These are phyloP conservation scores for Glomus cerebriforme DNA, from an alignment of 192 early-diverging fungal species.

Conservation along the genomic window DNA sequence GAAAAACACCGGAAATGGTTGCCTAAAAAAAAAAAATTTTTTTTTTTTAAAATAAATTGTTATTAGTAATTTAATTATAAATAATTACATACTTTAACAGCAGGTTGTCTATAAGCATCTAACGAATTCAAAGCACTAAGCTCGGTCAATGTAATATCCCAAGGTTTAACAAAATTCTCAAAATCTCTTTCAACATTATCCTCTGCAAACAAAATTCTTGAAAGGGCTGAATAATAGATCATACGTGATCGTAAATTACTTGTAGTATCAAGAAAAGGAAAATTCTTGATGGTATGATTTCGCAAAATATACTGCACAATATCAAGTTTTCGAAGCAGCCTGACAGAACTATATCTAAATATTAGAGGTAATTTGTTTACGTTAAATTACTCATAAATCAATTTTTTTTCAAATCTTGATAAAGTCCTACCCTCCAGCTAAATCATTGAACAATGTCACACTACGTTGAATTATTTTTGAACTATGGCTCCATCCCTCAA, in stretches of 20 bases:
- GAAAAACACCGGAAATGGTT: slow-evolving; percentile 63
- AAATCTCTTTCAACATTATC: slow-evolving; percentile 64
- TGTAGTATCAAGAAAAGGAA: slow-evolving; percentile 67
- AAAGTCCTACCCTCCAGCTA: slow-evolving; percentile 61
- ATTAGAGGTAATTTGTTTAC: neutral
- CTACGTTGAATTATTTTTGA: slow-evolving; percentile 62
- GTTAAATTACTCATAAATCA: neutral
- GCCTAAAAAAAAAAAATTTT: slow-evolving; percentile 35
- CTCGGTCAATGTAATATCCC: slow-evolving; percentile 55
- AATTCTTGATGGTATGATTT: slow-evolving; percentile 72
- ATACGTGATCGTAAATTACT: slow-evolving; percentile 56
- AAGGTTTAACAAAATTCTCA: slow-evolving; percentile 74
- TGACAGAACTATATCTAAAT: slow-evolving; percentile 69
- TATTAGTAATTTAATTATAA: neutral
- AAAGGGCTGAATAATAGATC: slow-evolving; percentile 78
- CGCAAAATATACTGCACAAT: slow-evolving; percentile 64
- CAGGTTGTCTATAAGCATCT: slow-evolving; percentile 54
- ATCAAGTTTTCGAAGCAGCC: slow-evolving; percentile 77
- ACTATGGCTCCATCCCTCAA: slow-evolving; percentile 61
- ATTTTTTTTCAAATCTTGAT: neutral
- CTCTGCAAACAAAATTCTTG: slow-evolving; percentile 73
- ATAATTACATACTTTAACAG: slow-evolving; percentile 44
- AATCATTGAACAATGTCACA: slow-evolving; percentile 74
- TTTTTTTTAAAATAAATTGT: neutral
- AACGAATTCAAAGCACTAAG: slow-evolving; percentile 55